Evolutionary conservation across 2,329 filamentous ascomycete genomes (phyloP).

Genomic region (Paraphaeosphaeria minitans): DNA sequence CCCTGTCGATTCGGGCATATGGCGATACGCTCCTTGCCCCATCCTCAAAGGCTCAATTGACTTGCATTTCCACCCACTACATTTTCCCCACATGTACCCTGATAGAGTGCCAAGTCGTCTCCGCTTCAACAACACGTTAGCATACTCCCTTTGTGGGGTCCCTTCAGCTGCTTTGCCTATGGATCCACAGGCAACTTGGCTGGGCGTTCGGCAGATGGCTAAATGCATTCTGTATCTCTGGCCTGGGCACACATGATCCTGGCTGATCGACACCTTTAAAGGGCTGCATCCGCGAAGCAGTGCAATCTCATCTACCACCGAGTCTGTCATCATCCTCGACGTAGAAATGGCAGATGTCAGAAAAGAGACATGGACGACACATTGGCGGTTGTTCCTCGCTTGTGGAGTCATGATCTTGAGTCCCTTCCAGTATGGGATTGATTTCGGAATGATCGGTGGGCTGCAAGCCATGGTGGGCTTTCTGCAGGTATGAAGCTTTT

Average conservation of each 20-base stretch:
- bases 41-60: neutral
- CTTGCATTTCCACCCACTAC: conserved; percentile 9
- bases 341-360: conserved; percentile 27
- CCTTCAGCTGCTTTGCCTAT: conserved; percentile 16
- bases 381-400: conserved; percentile 55
- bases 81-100: conserved; percentile 33
- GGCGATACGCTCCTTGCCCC: neutral
- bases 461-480: conserved; percentile 59
- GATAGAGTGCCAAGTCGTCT: conserved; percentile 25
- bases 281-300: neutral
- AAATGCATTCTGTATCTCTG: conserved; percentile 24
- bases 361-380: conserved; percentile 39
- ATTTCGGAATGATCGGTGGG: conserved; percentile 59
- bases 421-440: conserved; percentile 60
- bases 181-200: conserved; percentile 23
- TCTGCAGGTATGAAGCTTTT: conserved; percentile 43
- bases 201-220: conserved; percentile 36
- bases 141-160: conserved; percentile 34
- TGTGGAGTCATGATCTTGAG: conserved; percentile 56
- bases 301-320: neutral
- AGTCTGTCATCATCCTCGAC: neutral
- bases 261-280: conserved; percentile 18
- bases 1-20: neutral
- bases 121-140: conserved; percentile 18
- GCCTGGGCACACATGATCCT: conserved; percentile 24